phyloP scores from a whole-genome alignment of 805 yeast genomes.

The Kluyveromyces siamensis region DNA sequence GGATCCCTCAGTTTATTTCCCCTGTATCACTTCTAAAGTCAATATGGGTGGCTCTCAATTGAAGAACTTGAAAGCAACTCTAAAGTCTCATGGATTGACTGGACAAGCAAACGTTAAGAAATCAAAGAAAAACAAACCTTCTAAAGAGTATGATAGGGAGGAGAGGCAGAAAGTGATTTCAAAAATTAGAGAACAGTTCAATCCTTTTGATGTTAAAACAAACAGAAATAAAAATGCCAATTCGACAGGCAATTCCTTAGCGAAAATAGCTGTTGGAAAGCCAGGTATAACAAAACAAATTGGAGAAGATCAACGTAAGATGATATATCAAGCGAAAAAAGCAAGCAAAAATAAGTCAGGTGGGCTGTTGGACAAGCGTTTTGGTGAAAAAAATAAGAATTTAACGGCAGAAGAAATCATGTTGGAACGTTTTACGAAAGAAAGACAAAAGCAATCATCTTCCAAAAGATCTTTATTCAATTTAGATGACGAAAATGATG shows the following conservation, averaged over 20 bases:
- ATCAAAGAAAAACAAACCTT: constrained; percentile 38
- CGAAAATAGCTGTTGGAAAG: constrained; percentile 47
- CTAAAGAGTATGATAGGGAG: constrained; percentile 61
- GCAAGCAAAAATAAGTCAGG: constrained; percentile 65
- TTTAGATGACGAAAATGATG: constrained; percentile 60
- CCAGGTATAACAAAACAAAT: constrained; percentile 63
- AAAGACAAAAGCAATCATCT: constrained; percentile 57
- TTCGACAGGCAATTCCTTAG: constrained; percentile 30
- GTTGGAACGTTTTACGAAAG: constrained; percentile 90
- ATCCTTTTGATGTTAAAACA: constrained; percentile 77
- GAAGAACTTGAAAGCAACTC: constrained; percentile 68
- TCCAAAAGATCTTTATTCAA: constrained; percentile 55
- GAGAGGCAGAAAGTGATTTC: constrained; percentile 49
- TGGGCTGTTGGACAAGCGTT: constrained; percentile 74
- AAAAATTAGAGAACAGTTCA: constrained; percentile 72
- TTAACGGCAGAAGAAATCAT: constrained; percentile 85
- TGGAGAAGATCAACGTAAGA: constrained; percentile 56
- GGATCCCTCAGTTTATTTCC: not conserved
- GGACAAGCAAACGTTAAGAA: constrained; percentile 70
- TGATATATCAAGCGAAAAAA: constrained; percentile 56
- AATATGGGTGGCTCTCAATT: constrained; percentile 82
- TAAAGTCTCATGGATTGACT: constrained; percentile 72
- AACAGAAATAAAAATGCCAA: constrained; percentile 49
- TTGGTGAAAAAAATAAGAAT: constrained; percentile 72
- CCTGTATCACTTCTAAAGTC: not conserved